Conservation (phyloP, 306 rosid genomes). For the Dicorynia guianensis region DNA sequence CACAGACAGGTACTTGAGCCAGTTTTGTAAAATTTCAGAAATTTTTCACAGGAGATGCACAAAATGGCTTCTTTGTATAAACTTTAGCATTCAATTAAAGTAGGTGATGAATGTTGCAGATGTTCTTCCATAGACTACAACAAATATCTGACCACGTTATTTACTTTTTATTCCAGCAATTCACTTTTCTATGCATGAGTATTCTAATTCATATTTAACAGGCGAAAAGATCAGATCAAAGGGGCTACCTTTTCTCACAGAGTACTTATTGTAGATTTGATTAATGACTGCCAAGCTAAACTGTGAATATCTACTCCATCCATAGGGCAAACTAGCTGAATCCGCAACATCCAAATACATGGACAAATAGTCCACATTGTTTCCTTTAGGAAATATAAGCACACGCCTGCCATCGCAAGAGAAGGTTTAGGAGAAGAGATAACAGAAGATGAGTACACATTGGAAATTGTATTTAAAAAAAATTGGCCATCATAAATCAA, state of each 20-base stretch:
- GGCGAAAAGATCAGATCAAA: conserved; percentile 31
- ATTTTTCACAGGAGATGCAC: neutral
- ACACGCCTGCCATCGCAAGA: conserved; percentile 70
- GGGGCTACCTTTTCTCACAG: conserved; percentile 78
- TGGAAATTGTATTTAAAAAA: neutral
- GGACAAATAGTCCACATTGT: conserved; percentile 89
- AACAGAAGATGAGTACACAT: conserved; percentile 13
- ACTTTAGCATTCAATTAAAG: conserved; percentile 12
- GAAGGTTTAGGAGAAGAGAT: conserved; percentile 34
- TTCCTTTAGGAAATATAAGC: conserved; percentile 88
- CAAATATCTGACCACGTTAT: conserved; percentile 20
- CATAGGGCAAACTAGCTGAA: conserved; percentile 76
- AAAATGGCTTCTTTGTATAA: neutral
- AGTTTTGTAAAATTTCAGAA: neutral
- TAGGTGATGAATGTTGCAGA: conserved; percentile 11
- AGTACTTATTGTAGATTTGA: conserved; percentile 70
- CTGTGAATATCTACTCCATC: conserved; percentile 92
- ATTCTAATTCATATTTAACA: conserved; percentile 18
- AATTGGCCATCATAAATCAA: conserved; percentile 20
- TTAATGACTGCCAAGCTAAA: conserved; percentile 82
- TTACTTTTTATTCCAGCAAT: conserved; percentile 25
- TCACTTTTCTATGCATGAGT: conserved; percentile 24
- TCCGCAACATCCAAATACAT: conserved; percentile 93
- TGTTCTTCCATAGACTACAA: conserved; percentile 33
- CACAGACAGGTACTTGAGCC: neutral